Evolutionary conservation across 2,329 filamentous ascomycete species (phyloP), one percentile per base, ranked within the genome.

Genomic region (Cryphonectria nitschkei): DNA sequence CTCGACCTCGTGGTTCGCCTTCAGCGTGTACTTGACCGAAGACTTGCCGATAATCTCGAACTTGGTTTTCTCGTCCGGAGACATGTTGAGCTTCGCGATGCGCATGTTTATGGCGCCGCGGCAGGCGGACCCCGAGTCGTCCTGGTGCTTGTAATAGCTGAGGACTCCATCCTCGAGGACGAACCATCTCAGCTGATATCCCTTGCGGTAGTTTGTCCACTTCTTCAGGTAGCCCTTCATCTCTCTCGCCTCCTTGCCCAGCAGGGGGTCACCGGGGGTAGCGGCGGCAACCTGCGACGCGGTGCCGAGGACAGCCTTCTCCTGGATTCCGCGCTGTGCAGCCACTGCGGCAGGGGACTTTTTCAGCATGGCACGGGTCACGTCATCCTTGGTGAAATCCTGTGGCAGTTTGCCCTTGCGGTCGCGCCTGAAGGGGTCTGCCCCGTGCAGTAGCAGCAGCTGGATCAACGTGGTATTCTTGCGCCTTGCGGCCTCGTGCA

Each of bases 151-250:
- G 84, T 98, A 99, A 83, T 99, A 99, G 81, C 96, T 98, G 75
- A 99, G 82, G 16, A 99, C 95, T 16, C 96, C 96, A 79, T 99
- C 96, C 79, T 99, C 96, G 11, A 99, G 88, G 19, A 98, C 96
- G 79, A 99, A 99, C 95, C 95, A 99, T 72, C 96, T 88, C 74
- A 99, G 81, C 82, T 99, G 97, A 83, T 98, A 99, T 11, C 96
- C 96, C 78, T 93, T 95, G 32, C 95, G 95, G 80, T 99, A 99
- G 80, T 99, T 99, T 64, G 96, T 99, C 96, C 96, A 99, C 81
- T 99, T 99, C 83, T 98, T 98, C 70, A 99, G 85, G 80, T 98
- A 99, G 8, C 96, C 96, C 83, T 97, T 98, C 93, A 99, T 98
- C 81, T 98, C 95, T 64, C 95, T 88, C 26, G 93, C 92, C 78